phyloP scores from a whole-genome alignment of 2,329 filamentous ascomycete species.

The Plectosphaerella plurivora region DNA sequence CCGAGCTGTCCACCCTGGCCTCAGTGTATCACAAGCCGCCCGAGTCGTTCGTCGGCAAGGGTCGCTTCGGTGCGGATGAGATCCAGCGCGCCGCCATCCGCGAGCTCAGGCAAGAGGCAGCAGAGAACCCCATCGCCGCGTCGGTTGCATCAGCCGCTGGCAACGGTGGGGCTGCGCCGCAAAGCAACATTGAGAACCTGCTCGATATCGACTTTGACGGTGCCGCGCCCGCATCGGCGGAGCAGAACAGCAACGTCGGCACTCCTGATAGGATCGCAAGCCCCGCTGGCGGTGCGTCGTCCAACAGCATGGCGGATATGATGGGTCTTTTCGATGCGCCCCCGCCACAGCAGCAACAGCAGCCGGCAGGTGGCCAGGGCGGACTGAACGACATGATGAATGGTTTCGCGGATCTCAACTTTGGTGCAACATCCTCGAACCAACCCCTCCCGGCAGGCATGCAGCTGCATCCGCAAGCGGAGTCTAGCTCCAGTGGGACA shows the following conservation, averaged over 20 bases:
- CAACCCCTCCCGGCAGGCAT: slow-evolving; percentile 62
- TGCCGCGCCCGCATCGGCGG: slow-evolving; percentile 81
- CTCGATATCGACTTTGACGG: slow-evolving; percentile 97
- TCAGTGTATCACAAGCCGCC: slow-evolving; percentile 98
- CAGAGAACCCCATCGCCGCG: slow-evolving; percentile 90
- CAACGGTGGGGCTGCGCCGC: slow-evolving; percentile 44
- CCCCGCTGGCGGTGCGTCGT: slow-evolving; percentile 41
- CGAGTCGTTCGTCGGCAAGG: slow-evolving; percentile 95
- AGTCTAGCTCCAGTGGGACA: slow-evolving; percentile 18
- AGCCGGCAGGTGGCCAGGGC: slow-evolving; percentile 33
- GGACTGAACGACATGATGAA: slow-evolving; percentile 87
- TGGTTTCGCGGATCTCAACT: slow-evolving; percentile 77
- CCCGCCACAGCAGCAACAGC: slow-evolving; percentile 43
- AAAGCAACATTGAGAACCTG: slow-evolving; percentile 87
- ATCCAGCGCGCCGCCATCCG: slow-evolving; percentile 95
- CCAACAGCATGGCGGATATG: slow-evolving; percentile 56
- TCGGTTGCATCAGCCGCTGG: slow-evolving; percentile 69
- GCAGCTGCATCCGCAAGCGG: slow-evolving; percentile 42
- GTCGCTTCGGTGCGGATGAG: slow-evolving; percentile 87
- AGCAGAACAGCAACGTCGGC: slow-evolving; percentile 48
- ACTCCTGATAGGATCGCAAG: slow-evolving; percentile 68
- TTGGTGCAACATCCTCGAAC: slow-evolving; percentile 47
- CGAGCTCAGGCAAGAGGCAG: slow-evolving; percentile 87
- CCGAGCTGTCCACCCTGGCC: slow-evolving; percentile 87
- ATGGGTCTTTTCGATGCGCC: slow-evolving; percentile 68